Base-by-base conservation (phyloP, 495 filamentous ascomycete species). In the Penicillium salamii region DNA sequence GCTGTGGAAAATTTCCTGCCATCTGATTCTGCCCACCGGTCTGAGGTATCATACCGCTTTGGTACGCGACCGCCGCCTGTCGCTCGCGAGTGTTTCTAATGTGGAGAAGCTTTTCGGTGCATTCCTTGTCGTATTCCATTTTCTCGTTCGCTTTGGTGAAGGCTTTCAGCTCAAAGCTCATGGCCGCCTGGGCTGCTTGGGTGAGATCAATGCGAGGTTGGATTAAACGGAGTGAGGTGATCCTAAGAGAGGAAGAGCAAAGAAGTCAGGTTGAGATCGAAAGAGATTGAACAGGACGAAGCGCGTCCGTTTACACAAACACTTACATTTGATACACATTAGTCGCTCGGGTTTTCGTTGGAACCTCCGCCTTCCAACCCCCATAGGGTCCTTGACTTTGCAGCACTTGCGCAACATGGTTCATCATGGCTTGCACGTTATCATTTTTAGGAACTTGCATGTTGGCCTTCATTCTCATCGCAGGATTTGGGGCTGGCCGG, bases 311-410 rank as follows among this genome's bases (percentile, higher is more conserved):
- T 26, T 26, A 8, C n/a, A n/a, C n/a, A 26, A 4, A 4, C 18
- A 72, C 72, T 48, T 55, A 78, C 75, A 78, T 76, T 50, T 78
- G 76, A 50, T 67, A 69, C 8, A 78, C 68, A 40, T 70, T 70
- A 18, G 64, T 52, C 0, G 66, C 66, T 31, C 77, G 68, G 14
- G 62, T 59, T 45, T 66, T 69, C n/a, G 67, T 49, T 12, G 52
- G 52, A 2, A 80, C 65, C 14, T 74, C 70, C 11, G 63, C 61
- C 46, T 74, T 69, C 77, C 77, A 80, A 44, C 76, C 77, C 21
- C 53, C 60, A 23, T 67, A 72, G 1, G 67, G 59, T 15, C 66
- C 68, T 54, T 76, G 71, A 3, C 36, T 54, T 42, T 68, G 60
- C 39, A 79, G 50, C 21, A 62, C 57, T 37, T 68, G 59, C 32